Base-by-base conservation (phyloP, 2,329 filamentous ascomycete species). In the Juglanconis sp. region DNA sequence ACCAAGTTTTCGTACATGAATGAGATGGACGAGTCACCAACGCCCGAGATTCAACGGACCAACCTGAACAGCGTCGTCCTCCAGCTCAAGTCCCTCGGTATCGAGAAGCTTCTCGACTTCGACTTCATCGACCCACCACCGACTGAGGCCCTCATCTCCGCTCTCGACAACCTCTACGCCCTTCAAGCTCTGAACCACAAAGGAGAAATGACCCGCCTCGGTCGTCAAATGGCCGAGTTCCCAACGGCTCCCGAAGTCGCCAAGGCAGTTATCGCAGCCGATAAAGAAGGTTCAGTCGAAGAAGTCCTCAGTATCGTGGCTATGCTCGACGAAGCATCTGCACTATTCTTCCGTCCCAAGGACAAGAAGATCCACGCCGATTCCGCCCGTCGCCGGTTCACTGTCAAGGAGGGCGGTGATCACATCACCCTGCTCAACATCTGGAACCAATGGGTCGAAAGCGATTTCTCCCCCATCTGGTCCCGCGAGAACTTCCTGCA, bases 331-430 rank as follows among this genome's bases (percentile, higher is more conserved):
- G 95, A 98, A 76, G 87, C 91, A 1, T 92, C 89, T 4, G 88
- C 92, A 0, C 83, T 99, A 5, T 99, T 97, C 79, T 96, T 96
- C 81, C 84, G 92, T 0, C 93, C 95, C 24, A 96, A 97, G 72
- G 93, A 99, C 76, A 97, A 98, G 80, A 96, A 96, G 73, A 89
- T 97, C 34, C 91, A 97, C 69, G 95, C 95, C 11, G 94, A 99
- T 73, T 91, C 90, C 63, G 95, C 95, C 0, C 87, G 92, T 13
- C 88, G 89, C 40, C 86, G 94, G 1, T 98, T 98, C 75, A 96
- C 92, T 0, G 81, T 94, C 71, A 91, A 92, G 68, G 92, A 96
- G 63, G 93, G 93, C 40, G 95, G 95, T 47, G 95, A 99, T 71
- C 91, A 96, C 68, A 72, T 95, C 5, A 92, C 91, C 0, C 83